A percentile compares a stretch with the other conserved stretches of the same genome.
Conservation (phyloP, 805 yeast genomes). For the Nakazawaea laoshanensis region DNA sequence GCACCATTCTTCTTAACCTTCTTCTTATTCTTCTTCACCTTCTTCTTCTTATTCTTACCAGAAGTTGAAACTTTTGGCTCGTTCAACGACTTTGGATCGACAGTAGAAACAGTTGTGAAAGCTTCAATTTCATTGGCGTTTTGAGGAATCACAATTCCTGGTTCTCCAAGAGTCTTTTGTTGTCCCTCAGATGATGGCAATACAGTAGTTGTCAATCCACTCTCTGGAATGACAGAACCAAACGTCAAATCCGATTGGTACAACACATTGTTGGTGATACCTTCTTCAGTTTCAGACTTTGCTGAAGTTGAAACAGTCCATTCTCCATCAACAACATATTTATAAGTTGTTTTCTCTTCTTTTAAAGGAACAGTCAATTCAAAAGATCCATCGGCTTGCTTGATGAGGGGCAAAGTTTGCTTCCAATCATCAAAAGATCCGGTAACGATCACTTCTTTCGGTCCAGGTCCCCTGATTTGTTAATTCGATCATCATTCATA, state of each 20-base stretch:
- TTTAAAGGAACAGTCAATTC: slow-evolving; percentile 22
- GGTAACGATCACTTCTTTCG: slow-evolving; percentile 40
- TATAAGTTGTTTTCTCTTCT: slow-evolving; percentile 28
- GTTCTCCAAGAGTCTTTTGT: slow-evolving; percentile 50
- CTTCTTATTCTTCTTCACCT: slow-evolving; percentile 22
- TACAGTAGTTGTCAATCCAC: slow-evolving; percentile 31
- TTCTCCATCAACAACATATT: slow-evolving; percentile 53
- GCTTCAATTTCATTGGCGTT: slow-evolving; percentile 52
- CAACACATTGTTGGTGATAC: slow-evolving; percentile 45
- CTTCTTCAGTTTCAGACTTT: slow-evolving; percentile 37
- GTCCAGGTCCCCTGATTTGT: slow-evolving; percentile 28
- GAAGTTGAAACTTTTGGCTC: slow-evolving; percentile 6
- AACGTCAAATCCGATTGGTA: slow-evolving; percentile 26
- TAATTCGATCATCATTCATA: no score
- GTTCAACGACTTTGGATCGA: slow-evolving; percentile 46
- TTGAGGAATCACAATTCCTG: slow-evolving; percentile 55
- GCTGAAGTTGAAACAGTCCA: slow-evolving; percentile 39
- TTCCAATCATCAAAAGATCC: slow-evolving; percentile 57
- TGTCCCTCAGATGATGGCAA: slow-evolving; percentile 35
- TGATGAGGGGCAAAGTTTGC: slow-evolving; percentile 36
- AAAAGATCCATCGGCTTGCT: slow-evolving; percentile 28
- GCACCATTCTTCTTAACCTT: slow-evolving; percentile 18
- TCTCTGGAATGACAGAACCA: slow-evolving; percentile 33
- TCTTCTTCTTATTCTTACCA: slow-evolving; percentile 17
- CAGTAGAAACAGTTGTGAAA: slow-evolving; percentile 35